phyloP scores from a whole-genome alignment of 148 eudicot species.

The Persicaria maculosa region DNA sequence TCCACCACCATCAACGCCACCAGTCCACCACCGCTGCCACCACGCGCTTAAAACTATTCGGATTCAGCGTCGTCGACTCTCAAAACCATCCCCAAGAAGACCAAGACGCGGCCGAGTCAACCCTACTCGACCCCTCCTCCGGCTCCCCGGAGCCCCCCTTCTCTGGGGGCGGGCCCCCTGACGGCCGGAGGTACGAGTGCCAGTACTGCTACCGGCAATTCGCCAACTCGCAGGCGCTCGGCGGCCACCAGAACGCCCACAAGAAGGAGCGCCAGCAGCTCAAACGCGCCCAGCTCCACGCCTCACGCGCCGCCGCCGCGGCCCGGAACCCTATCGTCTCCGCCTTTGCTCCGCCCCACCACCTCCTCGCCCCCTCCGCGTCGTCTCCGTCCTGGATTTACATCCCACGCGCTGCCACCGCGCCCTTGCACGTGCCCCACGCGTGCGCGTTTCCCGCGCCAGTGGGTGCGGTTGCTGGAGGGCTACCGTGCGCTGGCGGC shows the following conservation, averaged over 20 bases:
- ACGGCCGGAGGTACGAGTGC: constrained; percentile 71
- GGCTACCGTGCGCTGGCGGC: constrained; percentile 28
- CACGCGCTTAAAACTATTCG: constrained; percentile 62
- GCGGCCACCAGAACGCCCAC: constrained; percentile 96
- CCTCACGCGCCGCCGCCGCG: constrained; percentile 37
- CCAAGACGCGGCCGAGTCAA: constrained; percentile 27
- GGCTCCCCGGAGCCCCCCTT: constrained; percentile 8
- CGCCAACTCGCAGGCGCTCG: constrained; percentile 85
- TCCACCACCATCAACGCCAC: constrained; percentile 19
- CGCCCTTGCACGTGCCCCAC: constrained; percentile 58
- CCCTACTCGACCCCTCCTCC: constrained; percentile 25
- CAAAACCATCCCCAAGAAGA: constrained; percentile 9
- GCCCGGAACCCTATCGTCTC: constrained; percentile 58
- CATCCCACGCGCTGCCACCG: constrained; percentile 39
- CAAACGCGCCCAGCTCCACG: constrained; percentile 79
- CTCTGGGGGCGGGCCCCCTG: constrained; percentile 15
- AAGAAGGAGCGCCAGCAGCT: constrained; percentile 79
- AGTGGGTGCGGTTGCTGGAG: constrained; percentile 24
- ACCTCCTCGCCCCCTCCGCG: constrained; percentile 41
- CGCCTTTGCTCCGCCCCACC: constrained; percentile 66
- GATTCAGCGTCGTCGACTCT: constrained; percentile 49
- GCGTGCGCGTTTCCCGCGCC: constrained; percentile 43
- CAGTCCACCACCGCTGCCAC: constrained; percentile 20
- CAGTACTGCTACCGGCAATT: constrained; percentile 83
- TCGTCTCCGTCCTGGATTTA: constrained; percentile 50